Evolutionary conservation across 371 early-diverging fungal genomes (phyloP).

Genomic region (Lichtheimia ramosa): DNA sequence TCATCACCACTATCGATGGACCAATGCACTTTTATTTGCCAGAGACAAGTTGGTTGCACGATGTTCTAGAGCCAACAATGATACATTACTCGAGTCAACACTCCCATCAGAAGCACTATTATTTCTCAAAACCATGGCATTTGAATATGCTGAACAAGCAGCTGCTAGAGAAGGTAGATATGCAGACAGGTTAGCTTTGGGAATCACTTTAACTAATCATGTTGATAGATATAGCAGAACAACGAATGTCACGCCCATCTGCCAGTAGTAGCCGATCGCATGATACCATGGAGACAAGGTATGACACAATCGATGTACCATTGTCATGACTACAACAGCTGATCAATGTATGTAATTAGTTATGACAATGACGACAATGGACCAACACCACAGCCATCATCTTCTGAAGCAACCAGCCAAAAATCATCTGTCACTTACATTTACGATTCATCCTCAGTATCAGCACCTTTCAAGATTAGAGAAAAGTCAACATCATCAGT

Average conservation of each 20-base stretch:
- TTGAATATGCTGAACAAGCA: slow-evolving; percentile 25
- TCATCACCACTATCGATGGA: slow-evolving; percentile 19
- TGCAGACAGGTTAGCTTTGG: too few relatives aligned
- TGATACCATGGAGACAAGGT: slow-evolving; percentile 5
- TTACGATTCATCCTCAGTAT: slow-evolving; percentile 29
- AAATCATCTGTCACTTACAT: slow-evolving; percentile 37
- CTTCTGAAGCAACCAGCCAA: slow-evolving; percentile 24
- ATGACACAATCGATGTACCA: neutral
- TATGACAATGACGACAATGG: slow-evolving; percentile 11
- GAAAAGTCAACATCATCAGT: slow-evolving; percentile 39
- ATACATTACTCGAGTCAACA: slow-evolving; percentile 4
- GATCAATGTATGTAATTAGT: neutral
- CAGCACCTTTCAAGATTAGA: slow-evolving; percentile 41
- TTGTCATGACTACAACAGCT: neutral
- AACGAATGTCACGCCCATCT: slow-evolving; percentile 1
- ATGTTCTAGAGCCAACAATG: slow-evolving; percentile 17
- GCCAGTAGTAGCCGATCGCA: slow-evolving; percentile 2
- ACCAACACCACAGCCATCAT: slow-evolving; percentile 16
- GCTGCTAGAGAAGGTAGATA: slow-evolving; percentile 8
- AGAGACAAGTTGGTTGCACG: slow-evolving; percentile 39
- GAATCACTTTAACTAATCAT: neutral
- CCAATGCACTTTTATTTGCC: slow-evolving; percentile 36
- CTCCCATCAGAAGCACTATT: slow-evolving; percentile 25
- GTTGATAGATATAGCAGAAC: slow-evolving; percentile 2
- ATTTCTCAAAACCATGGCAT: slow-evolving; percentile 29